Evolutionary conservation across 331 rosid genomes (phyloP).

Genomic region (Dryas integrifolia): DNA sequence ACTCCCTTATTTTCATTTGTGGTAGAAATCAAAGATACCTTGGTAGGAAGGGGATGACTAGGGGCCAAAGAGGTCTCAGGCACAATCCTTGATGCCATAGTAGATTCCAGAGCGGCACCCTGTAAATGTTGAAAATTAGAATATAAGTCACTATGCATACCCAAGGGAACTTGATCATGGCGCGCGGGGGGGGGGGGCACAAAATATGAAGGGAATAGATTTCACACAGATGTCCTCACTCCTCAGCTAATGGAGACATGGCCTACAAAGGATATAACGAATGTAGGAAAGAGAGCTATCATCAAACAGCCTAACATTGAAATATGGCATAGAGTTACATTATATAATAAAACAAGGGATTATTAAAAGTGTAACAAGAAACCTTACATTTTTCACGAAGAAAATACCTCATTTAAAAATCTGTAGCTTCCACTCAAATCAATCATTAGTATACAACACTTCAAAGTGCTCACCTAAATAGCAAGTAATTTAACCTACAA

Average conservation of each 20-base stretch:
- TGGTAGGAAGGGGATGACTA: slow-evolving; percentile 61
- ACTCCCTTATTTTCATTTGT: slow-evolving; percentile 99
- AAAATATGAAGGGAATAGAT: not conserved
- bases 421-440: slow-evolving; percentile 10
- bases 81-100: slow-evolving; percentile 47
- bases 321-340: not conserved
- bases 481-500: not conserved
- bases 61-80: slow-evolving; percentile 54
- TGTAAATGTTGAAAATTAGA: slow-evolving; percentile 33
- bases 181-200: not conserved
- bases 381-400: slow-evolving; percentile 13
- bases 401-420: not conserved
- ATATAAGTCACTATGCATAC: slow-evolving; percentile 14
- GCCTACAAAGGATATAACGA: not conserved
- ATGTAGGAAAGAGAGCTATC: not conserved
- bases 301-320: not conserved
- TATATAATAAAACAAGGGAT: not conserved
- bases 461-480: not conserved
- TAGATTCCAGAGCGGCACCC: slow-evolving; percentile 56
- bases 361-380: not conserved
- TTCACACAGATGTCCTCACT: not conserved
- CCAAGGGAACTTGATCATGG: not conserved
- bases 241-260: not conserved
- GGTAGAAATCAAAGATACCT: slow-evolving; percentile 98
- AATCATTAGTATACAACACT: slow-evolving; percentile 13